Evolutionary conservation across 2,329 filamentous ascomycete genomes (phyloP).

Genomic region (Xylaria sp.): DNA sequence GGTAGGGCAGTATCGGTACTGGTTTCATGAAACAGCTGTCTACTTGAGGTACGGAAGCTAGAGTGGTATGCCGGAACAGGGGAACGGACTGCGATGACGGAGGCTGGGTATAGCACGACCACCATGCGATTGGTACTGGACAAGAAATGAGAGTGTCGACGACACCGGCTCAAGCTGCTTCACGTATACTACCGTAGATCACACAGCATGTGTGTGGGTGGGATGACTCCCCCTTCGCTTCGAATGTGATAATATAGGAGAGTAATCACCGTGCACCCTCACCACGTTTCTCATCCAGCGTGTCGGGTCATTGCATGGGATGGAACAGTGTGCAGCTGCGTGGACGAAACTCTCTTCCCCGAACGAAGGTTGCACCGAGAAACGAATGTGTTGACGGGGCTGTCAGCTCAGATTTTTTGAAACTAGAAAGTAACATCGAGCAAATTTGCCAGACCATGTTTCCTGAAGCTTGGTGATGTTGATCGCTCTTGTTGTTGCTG

Average conservation of each 20-base stretch:
- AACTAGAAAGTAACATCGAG: too few species aligned
- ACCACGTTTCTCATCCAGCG: constrained; percentile 22
- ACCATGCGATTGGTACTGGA: background rate
- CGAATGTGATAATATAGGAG: background rate
- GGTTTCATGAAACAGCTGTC: background rate
- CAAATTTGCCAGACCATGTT: background rate
- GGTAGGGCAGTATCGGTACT: too few species aligned
- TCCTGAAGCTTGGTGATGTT: background rate
- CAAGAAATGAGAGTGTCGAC: background rate
- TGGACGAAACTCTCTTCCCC: constrained; percentile 6
- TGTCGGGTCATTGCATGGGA: constrained; percentile 15
- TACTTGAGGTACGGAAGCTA: background rate
- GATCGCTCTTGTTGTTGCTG: too few species aligned
- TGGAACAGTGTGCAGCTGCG: background rate
- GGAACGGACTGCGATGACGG: background rate
- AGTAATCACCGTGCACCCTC: background rate
- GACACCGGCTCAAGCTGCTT: background rate
- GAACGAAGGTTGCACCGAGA: constrained; percentile 9
- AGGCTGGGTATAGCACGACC: background rate
- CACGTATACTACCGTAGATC: background rate
- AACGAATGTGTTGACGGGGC: constrained; percentile 10
- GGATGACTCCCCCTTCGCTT: constrained; percentile 4
- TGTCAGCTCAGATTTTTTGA: too few species aligned
- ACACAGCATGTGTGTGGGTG: constrained; percentile 7
- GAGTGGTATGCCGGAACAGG: background rate